Conservation (phyloP, 805 yeast genomes). For the Candida corydali region DNA sequence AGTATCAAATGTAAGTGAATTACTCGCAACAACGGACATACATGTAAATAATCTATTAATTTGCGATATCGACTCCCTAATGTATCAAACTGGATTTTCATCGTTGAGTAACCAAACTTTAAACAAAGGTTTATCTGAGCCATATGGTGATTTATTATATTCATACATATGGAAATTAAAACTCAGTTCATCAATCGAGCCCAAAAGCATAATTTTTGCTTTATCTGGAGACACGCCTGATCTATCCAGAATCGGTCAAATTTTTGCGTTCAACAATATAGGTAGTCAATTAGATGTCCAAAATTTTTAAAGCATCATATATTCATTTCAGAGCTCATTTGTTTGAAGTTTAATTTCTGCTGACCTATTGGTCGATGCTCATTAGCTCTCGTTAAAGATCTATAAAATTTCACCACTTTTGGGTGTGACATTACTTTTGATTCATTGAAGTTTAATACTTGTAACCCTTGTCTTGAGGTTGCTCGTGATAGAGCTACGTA, state of each 20-base stretch:
- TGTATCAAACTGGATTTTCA: constrained; percentile 18
- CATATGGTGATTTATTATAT: constrained; percentile 15
- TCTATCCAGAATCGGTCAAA: constrained; percentile 1
- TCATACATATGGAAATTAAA: constrained; percentile 15
- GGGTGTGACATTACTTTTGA: constrained; percentile 64
- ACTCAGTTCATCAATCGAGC: neutral
- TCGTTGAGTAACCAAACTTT: constrained; percentile 1
- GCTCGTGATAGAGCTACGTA: constrained; percentile 96
- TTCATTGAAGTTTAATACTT: constrained; percentile 68
- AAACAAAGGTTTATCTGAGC: constrained; percentile 17
- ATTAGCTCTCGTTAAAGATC: constrained; percentile 25
- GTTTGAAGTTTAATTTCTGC: constrained; percentile 4
- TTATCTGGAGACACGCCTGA: neutral
- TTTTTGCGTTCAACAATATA: constrained; percentile 5
- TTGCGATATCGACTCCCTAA: constrained; percentile 17
- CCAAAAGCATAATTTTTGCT: constrained; percentile 1
- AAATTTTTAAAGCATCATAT: neutral
- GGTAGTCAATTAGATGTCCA: neutral
- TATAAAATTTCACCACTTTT: constrained; percentile 68
- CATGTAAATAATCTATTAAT: constrained; percentile 13
- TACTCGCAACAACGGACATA: constrained; percentile 12
- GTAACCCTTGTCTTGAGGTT: constrained; percentile 74
- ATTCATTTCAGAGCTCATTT: neutral
- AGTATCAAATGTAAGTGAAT: constrained; percentile 11
- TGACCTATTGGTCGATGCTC: neutral